Percentiles rank a stretch among this genome's conserved stretches.
These are phyloP conservation scores for Penicillium egyptiacum DNA, from an alignment of 495 filamentous ascomycete genomes.

Conservation along the genomic window DNA sequence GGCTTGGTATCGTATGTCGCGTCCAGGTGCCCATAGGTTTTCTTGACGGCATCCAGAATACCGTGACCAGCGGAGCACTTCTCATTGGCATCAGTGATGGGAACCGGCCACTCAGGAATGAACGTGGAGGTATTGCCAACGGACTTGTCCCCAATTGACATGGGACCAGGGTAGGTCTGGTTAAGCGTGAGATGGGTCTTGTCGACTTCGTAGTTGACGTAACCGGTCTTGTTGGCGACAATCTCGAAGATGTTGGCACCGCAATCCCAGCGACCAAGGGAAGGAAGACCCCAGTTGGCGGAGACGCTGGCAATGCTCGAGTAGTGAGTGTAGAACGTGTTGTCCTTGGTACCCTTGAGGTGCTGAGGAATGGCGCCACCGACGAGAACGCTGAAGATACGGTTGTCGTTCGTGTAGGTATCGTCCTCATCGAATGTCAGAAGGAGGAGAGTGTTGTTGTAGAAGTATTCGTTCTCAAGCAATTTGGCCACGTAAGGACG, in stretches of 20 bases:
- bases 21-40: conserved; percentile 31
- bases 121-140: conserved; percentile 24
- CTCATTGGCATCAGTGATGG: conserved; percentile 32
- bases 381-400: conserved; percentile 59
- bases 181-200: conserved; percentile 46
- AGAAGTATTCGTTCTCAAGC: conserved; percentile 63
- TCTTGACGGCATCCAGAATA: conserved; percentile 41
- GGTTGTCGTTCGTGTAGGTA: conserved; percentile 55
- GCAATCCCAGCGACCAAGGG: conserved; percentile 68
- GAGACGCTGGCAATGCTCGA: conserved; percentile 63
- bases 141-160: conserved; percentile 29
- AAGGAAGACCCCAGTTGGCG: conserved; percentile 67
- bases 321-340: conserved; percentile 73
- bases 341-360: conserved; percentile 60
- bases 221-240: conserved; percentile 58
- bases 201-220: conserved; percentile 52
- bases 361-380: conserved; percentile 60
- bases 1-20: conserved; percentile 43
- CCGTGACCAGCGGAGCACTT: conserved; percentile 46
- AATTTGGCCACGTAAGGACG: conserved; percentile 60
- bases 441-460: conserved; percentile 47
- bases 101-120: conserved; percentile 42
- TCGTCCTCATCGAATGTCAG: conserved; percentile 66
- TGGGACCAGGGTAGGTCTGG: conserved; percentile 46
- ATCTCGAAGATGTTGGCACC: conserved; percentile 67